phyloP scores from a whole-genome alignment of 176 grass and related monocot genomes.

The Rhynchospora pubera region DNA sequence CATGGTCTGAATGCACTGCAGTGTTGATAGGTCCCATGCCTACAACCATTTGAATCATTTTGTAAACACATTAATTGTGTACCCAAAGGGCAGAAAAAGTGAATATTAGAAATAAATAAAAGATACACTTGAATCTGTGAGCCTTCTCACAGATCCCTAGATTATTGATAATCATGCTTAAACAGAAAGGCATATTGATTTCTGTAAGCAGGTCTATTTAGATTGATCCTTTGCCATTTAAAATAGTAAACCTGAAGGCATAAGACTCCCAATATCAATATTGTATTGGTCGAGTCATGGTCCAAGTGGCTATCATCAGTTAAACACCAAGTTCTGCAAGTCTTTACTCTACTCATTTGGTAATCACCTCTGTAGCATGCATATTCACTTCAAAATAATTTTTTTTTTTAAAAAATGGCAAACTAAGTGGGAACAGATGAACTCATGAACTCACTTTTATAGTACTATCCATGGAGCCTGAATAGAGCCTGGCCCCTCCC shows the following conservation, averaged over 20 bases:
- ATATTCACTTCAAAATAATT: not conserved
- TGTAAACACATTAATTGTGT: not conserved
- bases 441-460: constrained; percentile 62
- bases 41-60: constrained; percentile 40
- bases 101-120: not conserved
- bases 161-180: not conserved
- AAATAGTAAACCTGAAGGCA: not conserved
- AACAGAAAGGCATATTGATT: not conserved
- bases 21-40: constrained; percentile 85
- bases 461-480: constrained; percentile 88
- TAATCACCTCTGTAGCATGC: not conserved
- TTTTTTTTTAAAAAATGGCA: constrained; percentile 11
- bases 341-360: not conserved
- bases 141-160: not conserved
- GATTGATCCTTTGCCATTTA: not conserved
- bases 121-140: not conserved
- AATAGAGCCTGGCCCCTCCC: constrained; percentile 66
- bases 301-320: not conserved
- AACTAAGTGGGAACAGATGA: constrained; percentile 12
- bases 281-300: not conserved
- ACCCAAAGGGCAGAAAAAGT: not conserved
- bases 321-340: constrained; percentile 3
- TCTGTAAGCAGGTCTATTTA: not conserved
- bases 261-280: not conserved
- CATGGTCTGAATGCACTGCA: constrained; percentile 89